These are phyloP conservation scores for Lentinula sp. DNA, from an alignment of 768 basidiomycete species.

Conservation along the genomic window DNA sequence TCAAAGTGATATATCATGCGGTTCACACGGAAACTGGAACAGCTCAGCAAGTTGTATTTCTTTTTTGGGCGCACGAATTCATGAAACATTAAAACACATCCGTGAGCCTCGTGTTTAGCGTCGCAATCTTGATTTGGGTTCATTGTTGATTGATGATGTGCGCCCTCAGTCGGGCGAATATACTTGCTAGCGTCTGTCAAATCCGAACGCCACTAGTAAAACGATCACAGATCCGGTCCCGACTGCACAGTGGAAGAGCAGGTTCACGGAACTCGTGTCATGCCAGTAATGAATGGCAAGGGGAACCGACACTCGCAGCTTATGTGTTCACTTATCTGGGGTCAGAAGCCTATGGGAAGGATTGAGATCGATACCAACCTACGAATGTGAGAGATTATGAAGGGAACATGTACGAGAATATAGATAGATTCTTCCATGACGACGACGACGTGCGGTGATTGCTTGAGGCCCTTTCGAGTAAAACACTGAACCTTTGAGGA, in stretches of 20 bases:
- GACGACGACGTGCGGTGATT: not conserved
- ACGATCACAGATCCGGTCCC: not conserved
- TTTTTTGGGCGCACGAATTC: not conserved
- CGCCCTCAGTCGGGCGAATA: not conserved
- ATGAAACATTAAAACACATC: not conserved
- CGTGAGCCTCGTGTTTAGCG: slow-evolving; percentile 2
- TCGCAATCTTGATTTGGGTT: not conserved
- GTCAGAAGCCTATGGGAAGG: not conserved
- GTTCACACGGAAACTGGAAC: not conserved
- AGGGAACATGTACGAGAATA: not conserved
- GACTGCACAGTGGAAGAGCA: not conserved
- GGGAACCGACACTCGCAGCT: not conserved
- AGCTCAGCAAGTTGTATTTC: not conserved
- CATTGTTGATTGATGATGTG: not conserved
- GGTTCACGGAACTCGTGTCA: not conserved
- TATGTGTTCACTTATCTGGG: not conserved
- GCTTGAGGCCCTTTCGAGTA: not conserved
- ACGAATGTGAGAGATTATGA: not conserved
- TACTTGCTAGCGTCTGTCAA: not conserved
- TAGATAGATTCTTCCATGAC: not conserved
- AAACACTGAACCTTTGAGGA: not conserved
- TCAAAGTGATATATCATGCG: not conserved
- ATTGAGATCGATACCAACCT: not conserved
- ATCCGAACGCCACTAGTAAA: not conserved
- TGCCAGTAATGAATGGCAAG: not conserved